Base-by-base conservation (phyloP, 768 basidiomycete genomes). In the Chiua virens region DNA sequence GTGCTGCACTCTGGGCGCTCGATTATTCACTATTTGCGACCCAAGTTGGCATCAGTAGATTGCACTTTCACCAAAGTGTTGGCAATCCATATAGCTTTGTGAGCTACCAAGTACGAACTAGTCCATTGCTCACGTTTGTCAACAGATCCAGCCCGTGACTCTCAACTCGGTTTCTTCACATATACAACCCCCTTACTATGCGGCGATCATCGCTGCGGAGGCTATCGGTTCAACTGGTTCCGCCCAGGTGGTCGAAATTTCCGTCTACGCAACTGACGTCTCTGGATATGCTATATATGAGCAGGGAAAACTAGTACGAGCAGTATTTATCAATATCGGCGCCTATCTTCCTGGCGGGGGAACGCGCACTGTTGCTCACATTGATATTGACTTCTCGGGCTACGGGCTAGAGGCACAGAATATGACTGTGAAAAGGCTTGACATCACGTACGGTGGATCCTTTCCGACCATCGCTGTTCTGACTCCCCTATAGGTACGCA, bases 71-170 rank as follows among this genome's bases (percentile, higher is more conserved):
- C 59, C 73, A 82, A 49, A 86, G 85, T 15, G 71, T 87, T 47
- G 86, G 86, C 1, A 87, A 76, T 70, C 87, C 87, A 67, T 88
- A 87, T 59, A 83, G 79, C 60, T 70, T 86, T 47, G 85, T 82
- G 28, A 48, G 54, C 2, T 20, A 25, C 35, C 18, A 15, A 9
- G 7, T 32, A 20, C 11, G 27, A 41, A 18, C n/a, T 20, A n/a
- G n/a, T 15, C 15, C 32, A 27, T 30, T n/a, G 39, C 50, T 45
- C 3, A 42, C 36, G 8, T 25, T 17, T 42, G 15, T 18, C n/a
- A 13, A 30, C n/a, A 43, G 86, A 76, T 89, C 42, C 86, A 88
- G 65, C 87, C 86, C 5, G 62, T 73, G 32, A 71, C 79, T 1
- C 68, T 88, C 42, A 80, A 80, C 36, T 71, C 85, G 0, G 67